These are phyloP conservation scores for Ceratocystis albifundus DNA, from an alignment of 2,329 filamentous ascomycete species.

Conservation along the genomic window DNA sequence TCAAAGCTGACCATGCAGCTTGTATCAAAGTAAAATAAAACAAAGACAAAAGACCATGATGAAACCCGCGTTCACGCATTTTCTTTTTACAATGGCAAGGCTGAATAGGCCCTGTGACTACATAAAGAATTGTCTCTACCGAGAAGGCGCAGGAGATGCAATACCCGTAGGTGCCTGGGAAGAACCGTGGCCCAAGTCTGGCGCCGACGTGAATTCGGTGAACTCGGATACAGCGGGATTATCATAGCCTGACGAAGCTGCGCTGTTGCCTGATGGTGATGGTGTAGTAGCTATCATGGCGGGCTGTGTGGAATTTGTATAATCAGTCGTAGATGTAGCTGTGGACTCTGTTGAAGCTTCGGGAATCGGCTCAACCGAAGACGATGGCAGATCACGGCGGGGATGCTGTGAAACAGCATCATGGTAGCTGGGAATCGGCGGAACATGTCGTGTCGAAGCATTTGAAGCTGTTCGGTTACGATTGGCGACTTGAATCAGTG, in stretches of 20 bases:
- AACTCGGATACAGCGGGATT: conserved; percentile 14
- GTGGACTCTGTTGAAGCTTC: conserved; percentile 11
- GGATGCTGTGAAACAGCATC: conserved; percentile 52
- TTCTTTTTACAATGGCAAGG: not conserved
- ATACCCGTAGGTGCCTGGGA: not conserved
- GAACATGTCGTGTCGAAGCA: conserved; percentile 34
- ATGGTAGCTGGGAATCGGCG: conserved; percentile 74
- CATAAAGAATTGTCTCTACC: not conserved
- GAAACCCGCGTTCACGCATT: not conserved
- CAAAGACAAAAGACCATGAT: conserved; percentile 8
- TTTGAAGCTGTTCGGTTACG: conserved; percentile 42
- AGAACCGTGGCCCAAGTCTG: not conserved
- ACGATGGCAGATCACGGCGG: conserved; percentile 10
- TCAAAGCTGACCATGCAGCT: not conserved
- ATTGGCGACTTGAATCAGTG: conserved; percentile 41
- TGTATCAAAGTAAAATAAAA: conserved; percentile 13
- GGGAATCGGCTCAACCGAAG: conserved; percentile 14
- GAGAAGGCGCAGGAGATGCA: conserved; percentile 9
- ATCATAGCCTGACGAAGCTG: not conserved
- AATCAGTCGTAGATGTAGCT: not conserved
- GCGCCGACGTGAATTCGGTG: conserved; percentile 19
- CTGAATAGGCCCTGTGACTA: not conserved
- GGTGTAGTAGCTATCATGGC: conserved; percentile 4
- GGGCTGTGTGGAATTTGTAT: not conserved
- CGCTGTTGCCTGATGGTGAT: not conserved